phyloP scores from a whole-genome alignment of 768 basidiomycete genomes.

The Russula earlei region DNA sequence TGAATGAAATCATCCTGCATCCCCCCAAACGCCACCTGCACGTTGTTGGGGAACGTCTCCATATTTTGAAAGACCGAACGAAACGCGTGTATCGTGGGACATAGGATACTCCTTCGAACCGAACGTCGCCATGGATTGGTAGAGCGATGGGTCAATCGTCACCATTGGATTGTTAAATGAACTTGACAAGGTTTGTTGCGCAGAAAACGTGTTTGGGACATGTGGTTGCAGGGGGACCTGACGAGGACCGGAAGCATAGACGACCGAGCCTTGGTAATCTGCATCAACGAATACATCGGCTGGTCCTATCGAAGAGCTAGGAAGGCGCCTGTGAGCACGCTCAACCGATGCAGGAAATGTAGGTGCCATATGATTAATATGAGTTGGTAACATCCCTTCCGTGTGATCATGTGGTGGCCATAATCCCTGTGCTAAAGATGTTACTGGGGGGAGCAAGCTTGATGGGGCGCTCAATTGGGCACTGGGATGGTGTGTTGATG shows the following conservation, averaged over 20 bases:
- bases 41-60: conserved; percentile 8
- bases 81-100: neutral
- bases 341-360: neutral
- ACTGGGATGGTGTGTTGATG: neutral
- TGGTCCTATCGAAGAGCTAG: neutral
- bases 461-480: neutral
- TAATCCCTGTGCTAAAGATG: conserved; percentile 4
- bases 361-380: neutral
- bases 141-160: neutral
- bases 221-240: neutral
- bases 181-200: neutral
- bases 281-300: neutral
- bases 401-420: conserved; percentile 11
- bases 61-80: conserved; percentile 13
- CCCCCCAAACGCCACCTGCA: conserved; percentile 18
- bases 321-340: neutral
- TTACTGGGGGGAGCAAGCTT: neutral
- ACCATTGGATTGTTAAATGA: conserved; percentile 5
- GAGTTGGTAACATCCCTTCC: conserved; percentile 1
- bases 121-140: conserved; percentile 6
- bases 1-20: conserved; percentile 12
- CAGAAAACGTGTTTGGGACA: neutral
- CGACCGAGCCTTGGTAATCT: conserved; percentile 1
- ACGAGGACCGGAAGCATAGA: conserved; percentile 12
- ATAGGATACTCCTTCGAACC: conserved; percentile 1